phyloP scores from a whole-genome alignment of 192 early-diverging fungal genomes.

The Chytriomyces hyalinus region DNA sequence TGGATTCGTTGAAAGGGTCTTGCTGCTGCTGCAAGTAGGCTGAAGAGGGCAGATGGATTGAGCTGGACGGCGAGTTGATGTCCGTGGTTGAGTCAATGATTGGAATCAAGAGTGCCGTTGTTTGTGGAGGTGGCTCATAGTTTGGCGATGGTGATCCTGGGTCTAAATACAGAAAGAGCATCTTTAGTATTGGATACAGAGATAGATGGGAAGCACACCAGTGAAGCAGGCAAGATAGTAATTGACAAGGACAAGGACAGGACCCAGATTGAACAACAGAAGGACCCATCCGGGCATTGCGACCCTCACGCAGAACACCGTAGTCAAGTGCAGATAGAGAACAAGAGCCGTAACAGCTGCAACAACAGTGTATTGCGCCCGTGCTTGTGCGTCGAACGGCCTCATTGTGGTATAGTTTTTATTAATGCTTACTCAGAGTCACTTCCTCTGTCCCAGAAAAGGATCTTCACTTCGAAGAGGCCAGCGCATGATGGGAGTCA shows the following conservation, averaged over 20 bases:
- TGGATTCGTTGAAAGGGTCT: neutral
- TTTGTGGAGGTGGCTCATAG: slow-evolving; percentile 2
- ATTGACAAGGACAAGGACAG: slow-evolving; percentile 1
- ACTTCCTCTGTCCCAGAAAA: neutral
- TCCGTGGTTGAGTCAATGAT: neutral
- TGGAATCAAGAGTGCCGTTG: neutral
- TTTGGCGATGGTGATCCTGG: slow-evolving; percentile 5
- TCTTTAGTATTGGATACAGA: too few relatives aligned
- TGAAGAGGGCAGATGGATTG: too few relatives aligned
- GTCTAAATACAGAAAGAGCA: neutral
- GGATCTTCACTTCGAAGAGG: neutral
- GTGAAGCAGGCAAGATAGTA: slow-evolving; percentile 12
- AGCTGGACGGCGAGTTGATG: too few relatives aligned
- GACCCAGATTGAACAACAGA: neutral
- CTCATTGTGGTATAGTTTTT: slow-evolving; percentile 1
- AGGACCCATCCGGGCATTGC: slow-evolving; percentile 48
- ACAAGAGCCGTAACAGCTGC: neutral
- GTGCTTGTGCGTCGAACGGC: neutral
- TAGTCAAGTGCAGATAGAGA: slow-evolving; percentile 18
- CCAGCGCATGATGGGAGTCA: neutral
- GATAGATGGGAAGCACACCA: neutral
- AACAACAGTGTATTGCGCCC: neutral
- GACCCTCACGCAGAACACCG: slow-evolving; percentile 5
- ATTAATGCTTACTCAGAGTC: neutral
- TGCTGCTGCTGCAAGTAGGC: too few relatives aligned